Evolutionary conservation across 108 stramenopile species (phyloP), one percentile per base, ranked within the genome.

Genomic region (Cyclostephanos invisitatus): DNA sequence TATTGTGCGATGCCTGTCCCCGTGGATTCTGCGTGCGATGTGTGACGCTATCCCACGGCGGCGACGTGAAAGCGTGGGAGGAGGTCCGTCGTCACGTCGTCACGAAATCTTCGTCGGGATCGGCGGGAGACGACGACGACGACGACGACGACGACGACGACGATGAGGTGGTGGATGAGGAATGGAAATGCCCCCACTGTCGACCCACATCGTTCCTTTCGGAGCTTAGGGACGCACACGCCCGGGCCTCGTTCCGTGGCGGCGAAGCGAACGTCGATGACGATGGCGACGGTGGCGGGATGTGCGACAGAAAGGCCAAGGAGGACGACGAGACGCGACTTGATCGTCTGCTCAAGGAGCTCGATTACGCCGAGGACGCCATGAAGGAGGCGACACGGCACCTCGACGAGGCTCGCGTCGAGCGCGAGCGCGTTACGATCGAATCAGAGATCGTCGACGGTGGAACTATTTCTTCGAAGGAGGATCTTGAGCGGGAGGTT

Each of bases 1-100:
- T 78, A 6, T 10, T 78, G 27, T 86, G 85, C 35, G 85, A 86
- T 36, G n/a, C 25, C 6, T 86, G 85, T 62, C 85, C 85, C 2
- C 40, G 83, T 3, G 72, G 54, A 11, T 78, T 86, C 61, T 86
- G 85, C 67, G 67, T 55, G 7, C 68, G 59, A 24, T 86, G 85
- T 27, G 57, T 68, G 15, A 55, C 40, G 1, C 50, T 81, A 11
- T 63, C 61, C 21, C 36, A 29, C 2, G 83, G 85, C 48, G 75
- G 80, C 0, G 49, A 50, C 22, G 9, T 5, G 10, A 12, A 27
- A 17, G 85, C 64, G 0, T 62, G 71, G 48, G 38, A 59, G 9
- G 32, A 0, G 21, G 72, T 72, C 14, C 68, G 69, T 28, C 17
- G 12, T 22, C 42, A 22, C 25, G 25, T 22, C 6, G 10, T n/a